A percentile compares a stretch with the other conserved stretches of the same genome.
Evolutionary conservation across 495 filamentous ascomycete genomes (phyloP).

Genomic region (Neurospora sp.): DNA sequence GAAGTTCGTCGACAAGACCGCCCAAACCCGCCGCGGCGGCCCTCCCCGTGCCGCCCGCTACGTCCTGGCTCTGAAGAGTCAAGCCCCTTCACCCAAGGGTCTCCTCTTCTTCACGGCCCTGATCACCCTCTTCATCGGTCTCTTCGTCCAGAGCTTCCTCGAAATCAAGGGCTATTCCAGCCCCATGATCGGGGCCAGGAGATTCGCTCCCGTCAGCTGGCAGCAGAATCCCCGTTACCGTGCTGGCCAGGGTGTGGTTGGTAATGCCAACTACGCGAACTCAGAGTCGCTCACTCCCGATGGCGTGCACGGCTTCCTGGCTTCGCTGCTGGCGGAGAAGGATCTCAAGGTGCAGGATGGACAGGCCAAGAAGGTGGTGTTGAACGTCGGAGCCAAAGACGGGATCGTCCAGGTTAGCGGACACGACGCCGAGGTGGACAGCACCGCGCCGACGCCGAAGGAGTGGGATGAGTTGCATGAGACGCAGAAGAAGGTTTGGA

Average conservation of each 20-base stretch:
- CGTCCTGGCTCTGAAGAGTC: constrained; percentile 52
- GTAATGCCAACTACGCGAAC: neutral
- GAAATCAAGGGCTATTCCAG: constrained; percentile 54
- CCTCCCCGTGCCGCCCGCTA: constrained; percentile 46
- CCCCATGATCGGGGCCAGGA: constrained; percentile 41
- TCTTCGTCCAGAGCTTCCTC: constrained; percentile 55
- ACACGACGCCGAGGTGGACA: constrained; percentile 33
- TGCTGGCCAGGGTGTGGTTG: neutral
- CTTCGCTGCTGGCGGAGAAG: neutral
- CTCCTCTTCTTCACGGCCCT: constrained; percentile 41
- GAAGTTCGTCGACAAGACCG: constrained; percentile 33
- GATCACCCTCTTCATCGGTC: constrained; percentile 43
- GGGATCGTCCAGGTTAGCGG: constrained; percentile 25
- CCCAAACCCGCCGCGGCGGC: constrained; percentile 30
- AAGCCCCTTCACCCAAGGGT: constrained; percentile 34
- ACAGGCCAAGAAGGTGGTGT: constrained; percentile 4
- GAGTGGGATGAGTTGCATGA: constrained; percentile 56
- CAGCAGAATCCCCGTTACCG: constrained; percentile 2
- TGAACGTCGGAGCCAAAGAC: constrained; percentile 13
- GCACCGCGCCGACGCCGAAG: constrained; percentile 24
- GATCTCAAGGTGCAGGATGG: neutral
- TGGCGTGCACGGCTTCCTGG: neutral
- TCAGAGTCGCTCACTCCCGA: neutral
- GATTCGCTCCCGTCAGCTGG: constrained; percentile 19
- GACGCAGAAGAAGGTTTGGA: constrained; percentile 56